These are phyloP conservation scores for Kwoniella mangroviensis DNA, from an alignment of 768 basidiomycete genomes.

Conservation along the genomic window DNA sequence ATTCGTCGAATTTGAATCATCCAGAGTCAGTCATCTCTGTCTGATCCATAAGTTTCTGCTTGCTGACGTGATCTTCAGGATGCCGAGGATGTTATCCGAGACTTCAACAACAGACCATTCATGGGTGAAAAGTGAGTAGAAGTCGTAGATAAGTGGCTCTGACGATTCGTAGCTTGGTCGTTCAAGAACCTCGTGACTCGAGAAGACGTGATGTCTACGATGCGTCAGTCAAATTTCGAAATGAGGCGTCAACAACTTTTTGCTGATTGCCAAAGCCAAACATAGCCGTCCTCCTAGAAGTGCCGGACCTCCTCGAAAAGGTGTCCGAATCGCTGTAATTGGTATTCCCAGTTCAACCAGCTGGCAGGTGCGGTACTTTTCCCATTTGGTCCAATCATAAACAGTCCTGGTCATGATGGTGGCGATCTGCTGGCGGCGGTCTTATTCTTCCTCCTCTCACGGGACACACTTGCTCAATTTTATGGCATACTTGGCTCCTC, in stretches of 20 bases:
- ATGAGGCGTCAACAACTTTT: conserved; percentile 11
- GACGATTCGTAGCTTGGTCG: conserved; percentile 72
- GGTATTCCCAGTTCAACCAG: conserved; percentile 93
- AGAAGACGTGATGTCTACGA: conserved; percentile 80
- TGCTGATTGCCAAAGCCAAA: conserved; percentile 20
- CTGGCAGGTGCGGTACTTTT: conserved; percentile 86
- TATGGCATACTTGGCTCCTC: neutral
- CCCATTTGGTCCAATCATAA: conserved; percentile 35
- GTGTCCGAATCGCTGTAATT: conserved; percentile 74
- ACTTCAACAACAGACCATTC: conserved; percentile 86
- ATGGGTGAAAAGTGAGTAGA: conserved; percentile 76
- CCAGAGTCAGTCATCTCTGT: conserved; percentile 64
- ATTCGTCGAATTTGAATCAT: conserved; percentile 92
- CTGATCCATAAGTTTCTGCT: neutral
- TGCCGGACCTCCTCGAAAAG: conserved; percentile 42
- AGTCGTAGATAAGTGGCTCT: neutral
- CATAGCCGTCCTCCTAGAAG: conserved; percentile 32
- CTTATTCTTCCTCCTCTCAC: neutral
- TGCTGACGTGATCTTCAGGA: conserved; percentile 64
- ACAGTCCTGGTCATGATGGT: conserved; percentile 1
- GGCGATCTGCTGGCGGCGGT: conserved; percentile 15
- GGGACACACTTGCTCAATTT: neutral
- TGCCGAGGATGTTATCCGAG: conserved; percentile 87
- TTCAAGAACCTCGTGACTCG: conserved; percentile 81
- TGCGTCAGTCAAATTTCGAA: conserved; percentile 53